Conservation (phyloP, 495 filamentous ascomycete species). For the Pyrenula aspistea region DNA sequence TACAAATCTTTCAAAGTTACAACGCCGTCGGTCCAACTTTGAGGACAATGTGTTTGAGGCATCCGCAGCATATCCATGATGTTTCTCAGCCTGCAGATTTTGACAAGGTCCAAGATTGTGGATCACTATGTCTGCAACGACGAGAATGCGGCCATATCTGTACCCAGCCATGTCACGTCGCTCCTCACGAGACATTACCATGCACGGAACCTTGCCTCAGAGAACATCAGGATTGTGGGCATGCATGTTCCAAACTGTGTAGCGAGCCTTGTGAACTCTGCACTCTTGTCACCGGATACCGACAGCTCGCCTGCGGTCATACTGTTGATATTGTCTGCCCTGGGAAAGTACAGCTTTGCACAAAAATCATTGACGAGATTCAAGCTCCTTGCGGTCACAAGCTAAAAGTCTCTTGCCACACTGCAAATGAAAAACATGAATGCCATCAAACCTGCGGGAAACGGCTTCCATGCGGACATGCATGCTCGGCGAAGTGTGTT, state of each 20-base stretch:
- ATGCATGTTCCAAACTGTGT: neutral
- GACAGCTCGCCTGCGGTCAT: neutral
- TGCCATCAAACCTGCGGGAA: neutral
- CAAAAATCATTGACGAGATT: neutral
- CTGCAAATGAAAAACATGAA: neutral
- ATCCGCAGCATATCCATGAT: constrained; percentile 43
- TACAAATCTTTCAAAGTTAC: constrained; percentile 35
- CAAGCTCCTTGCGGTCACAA: neutral
- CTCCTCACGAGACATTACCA: neutral
- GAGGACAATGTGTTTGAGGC: constrained; percentile 54
- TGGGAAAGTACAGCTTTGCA: neutral
- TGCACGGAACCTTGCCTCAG: neutral
- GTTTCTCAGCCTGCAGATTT: constrained; percentile 56
- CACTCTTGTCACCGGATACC: neutral
- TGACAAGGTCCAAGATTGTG: neutral
- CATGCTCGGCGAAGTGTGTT: neutral
- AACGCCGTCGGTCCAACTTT: constrained; percentile 42
- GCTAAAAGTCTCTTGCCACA: neutral
- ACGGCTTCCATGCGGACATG: neutral
- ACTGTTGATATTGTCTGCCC: neutral
- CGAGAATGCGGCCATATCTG: neutral
- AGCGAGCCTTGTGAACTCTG: neutral
- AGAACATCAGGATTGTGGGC: neutral
- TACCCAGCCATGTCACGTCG: neutral
- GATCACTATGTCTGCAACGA: neutral